A percentile compares a stretch with the other conserved stretches of the same genome.
Evolutionary conservation across 805 yeast species (phyloP).

Genomic region (Barnettozyma populi): DNA sequence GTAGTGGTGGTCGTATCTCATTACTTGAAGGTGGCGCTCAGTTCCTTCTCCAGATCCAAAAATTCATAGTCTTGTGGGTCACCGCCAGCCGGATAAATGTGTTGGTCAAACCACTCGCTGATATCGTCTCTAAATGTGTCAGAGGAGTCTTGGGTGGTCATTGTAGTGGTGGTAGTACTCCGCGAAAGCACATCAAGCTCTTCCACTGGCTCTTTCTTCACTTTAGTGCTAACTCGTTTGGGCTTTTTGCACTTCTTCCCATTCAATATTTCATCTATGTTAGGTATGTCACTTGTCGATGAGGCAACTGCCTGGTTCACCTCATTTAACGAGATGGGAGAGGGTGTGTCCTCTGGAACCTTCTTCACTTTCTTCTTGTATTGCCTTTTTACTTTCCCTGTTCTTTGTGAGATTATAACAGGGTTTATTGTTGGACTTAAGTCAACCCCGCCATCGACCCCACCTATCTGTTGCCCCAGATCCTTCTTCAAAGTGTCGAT

Average conservation of each 20-base stretch:
- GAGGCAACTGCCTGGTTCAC: not conserved
- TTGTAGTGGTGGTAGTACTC: slow-evolving; percentile 19
- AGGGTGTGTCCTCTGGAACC: slow-evolving; percentile 19
- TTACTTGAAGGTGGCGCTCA: slow-evolving; percentile 2
- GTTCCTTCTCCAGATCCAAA: slow-evolving; percentile 1
- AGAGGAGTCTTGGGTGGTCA: slow-evolving; percentile 9
- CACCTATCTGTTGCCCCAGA: not conserved
- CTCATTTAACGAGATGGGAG: slow-evolving; percentile 17
- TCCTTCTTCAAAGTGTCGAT: slow-evolving; percentile 26
- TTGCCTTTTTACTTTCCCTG: slow-evolving; percentile 12
- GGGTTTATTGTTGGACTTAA: slow-evolving; percentile 9
- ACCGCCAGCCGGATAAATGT: not conserved
- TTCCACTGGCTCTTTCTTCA: not conserved
- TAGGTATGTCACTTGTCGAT: slow-evolving; percentile 4
- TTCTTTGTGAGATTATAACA: slow-evolving; percentile 11
- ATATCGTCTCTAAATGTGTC: slow-evolving; percentile 9
- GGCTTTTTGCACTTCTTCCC: not conserved
- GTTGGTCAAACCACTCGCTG: slow-evolving; percentile 2
- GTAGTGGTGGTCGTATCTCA: not conserved
- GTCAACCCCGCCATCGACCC: slow-evolving; percentile 11
- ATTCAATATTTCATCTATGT: slow-evolving; percentile 8
- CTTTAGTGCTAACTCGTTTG: not conserved
- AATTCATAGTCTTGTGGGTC: slow-evolving; percentile 1
- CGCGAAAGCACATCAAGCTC: slow-evolving; percentile 9
- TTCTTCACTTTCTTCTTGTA: slow-evolving; percentile 7